These are phyloP conservation scores for Ophiocordyceps camponoti-rufipedis DNA, from an alignment of 2,329 filamentous ascomycete genomes.

Conservation along the genomic window DNA sequence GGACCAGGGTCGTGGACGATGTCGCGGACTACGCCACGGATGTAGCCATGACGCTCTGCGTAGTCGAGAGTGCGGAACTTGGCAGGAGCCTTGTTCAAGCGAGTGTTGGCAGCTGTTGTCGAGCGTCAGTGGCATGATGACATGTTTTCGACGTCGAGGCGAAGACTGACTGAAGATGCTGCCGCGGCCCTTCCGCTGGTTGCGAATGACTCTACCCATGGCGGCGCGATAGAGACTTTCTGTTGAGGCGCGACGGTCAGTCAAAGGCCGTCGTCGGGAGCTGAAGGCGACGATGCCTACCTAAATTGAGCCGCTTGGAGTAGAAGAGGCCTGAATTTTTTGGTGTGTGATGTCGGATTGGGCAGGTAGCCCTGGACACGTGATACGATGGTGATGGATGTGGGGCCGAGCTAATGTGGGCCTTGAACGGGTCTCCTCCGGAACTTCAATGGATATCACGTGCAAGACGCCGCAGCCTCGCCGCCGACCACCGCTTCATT, in stretches of 20 bases:
- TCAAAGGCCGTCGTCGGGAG: neutral
- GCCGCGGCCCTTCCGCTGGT: slow-evolving; percentile 44
- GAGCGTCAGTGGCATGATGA: slow-evolving; percentile 12
- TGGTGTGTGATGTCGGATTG: slow-evolving; percentile 14
- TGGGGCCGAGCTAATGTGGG: too few species aligned
- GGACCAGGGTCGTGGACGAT: slow-evolving; percentile 92
- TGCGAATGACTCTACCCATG: slow-evolving; percentile 46
- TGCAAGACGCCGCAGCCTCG: too few species aligned
- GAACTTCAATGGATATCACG: too few species aligned
- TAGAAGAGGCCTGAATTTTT: slow-evolving; percentile 15
- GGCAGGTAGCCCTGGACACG: slow-evolving; percentile 17
- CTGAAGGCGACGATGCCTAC: slow-evolving; percentile 7
- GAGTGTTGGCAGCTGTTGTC: slow-evolving; percentile 54
- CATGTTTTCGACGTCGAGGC: slow-evolving; percentile 5
- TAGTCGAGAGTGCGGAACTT: slow-evolving; percentile 96
- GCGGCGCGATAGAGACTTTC: slow-evolving; percentile 17
- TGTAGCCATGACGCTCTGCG: slow-evolving; percentile 92
- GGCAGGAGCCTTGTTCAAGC: slow-evolving; percentile 69
- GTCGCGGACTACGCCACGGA: slow-evolving; percentile 94
- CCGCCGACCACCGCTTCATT: too few species aligned
- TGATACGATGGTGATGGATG: slow-evolving; percentile 6
- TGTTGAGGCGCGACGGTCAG: slow-evolving; percentile 5
- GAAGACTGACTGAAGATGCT: slow-evolving; percentile 35
- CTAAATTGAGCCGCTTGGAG: slow-evolving; percentile 22
- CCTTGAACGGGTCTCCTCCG: too few species aligned